These are phyloP conservation scores for Diaporthe ampelina DNA, from an alignment of 2,329 filamentous ascomycete species.

Conservation along the genomic window DNA sequence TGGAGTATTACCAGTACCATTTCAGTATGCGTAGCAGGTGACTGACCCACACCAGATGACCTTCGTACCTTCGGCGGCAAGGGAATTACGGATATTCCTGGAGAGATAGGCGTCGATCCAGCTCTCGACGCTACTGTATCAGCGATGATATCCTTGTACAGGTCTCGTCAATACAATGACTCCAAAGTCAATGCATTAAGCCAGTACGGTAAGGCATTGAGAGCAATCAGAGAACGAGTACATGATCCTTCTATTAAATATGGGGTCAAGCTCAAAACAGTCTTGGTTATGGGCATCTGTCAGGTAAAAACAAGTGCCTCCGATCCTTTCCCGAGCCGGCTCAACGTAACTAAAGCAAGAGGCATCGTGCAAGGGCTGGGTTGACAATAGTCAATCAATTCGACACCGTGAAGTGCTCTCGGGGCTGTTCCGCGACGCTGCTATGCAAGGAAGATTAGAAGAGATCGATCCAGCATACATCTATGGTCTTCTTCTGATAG, in stretches of 20 bases:
- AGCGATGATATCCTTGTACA: constrained; percentile 26
- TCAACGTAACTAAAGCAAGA: background rate
- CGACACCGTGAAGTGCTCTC: background rate
- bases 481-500: background rate
- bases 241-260: background rate
- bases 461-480: background rate
- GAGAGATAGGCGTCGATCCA: constrained; percentile 33
- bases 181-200: background rate
- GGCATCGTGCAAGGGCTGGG: background rate
- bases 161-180: background rate
- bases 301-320: background rate
- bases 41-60: constrained; percentile 19
- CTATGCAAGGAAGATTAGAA: background rate
- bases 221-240: background rate
- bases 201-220: background rate
- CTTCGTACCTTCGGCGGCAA: constrained; percentile 40
- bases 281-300: background rate
- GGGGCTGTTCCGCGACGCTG: background rate
- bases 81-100: constrained; percentile 40
- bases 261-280: background rate
- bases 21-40: too few species aligned
- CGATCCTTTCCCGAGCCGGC: background rate
- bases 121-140: constrained; percentile 40
- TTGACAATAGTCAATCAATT: background rate
- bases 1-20: too few species aligned